Conservation (phyloP, 306 rosid species). For the Acacia melanoxylon region DNA sequence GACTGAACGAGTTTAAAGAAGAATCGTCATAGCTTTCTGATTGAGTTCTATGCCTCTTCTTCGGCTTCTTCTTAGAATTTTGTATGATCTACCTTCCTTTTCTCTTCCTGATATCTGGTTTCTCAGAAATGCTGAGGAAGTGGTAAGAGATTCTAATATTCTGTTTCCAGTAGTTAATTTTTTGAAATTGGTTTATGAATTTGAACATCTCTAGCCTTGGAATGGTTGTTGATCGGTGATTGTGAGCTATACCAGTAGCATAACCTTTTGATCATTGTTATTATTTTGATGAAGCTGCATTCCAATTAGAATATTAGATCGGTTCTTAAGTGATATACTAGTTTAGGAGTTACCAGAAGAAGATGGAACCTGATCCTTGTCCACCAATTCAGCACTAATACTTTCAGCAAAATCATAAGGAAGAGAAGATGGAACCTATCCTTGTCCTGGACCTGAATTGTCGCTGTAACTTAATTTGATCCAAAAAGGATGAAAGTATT, state of each 20-base stretch:
- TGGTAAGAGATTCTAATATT: neutral
- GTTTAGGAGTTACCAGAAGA: neutral
- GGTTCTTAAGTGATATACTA: neutral
- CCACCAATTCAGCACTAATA: neutral
- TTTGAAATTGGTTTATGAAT: neutral
- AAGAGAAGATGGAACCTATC: neutral
- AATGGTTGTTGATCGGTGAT: neutral
- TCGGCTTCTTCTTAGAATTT: neutral
- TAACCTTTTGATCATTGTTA: neutral
- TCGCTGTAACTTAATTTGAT: neutral
- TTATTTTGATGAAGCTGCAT: neutral
- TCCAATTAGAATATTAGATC: neutral
- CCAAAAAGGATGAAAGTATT: neutral
- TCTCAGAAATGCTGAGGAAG: neutral
- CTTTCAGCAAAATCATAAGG: neutral
- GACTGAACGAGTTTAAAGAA: slow-evolving; percentile 62
- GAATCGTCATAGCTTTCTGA: slow-evolving; percentile 48
- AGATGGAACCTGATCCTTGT: neutral
- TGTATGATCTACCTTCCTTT: neutral
- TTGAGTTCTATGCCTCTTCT: neutral
- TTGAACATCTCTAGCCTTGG: neutral
- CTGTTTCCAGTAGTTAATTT: neutral
- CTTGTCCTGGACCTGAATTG: neutral
- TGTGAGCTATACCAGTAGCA: neutral
- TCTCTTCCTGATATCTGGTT: neutral